Base-by-base conservation (phyloP, 164 flowering plant species). In the Magnolia officinalis region DNA sequence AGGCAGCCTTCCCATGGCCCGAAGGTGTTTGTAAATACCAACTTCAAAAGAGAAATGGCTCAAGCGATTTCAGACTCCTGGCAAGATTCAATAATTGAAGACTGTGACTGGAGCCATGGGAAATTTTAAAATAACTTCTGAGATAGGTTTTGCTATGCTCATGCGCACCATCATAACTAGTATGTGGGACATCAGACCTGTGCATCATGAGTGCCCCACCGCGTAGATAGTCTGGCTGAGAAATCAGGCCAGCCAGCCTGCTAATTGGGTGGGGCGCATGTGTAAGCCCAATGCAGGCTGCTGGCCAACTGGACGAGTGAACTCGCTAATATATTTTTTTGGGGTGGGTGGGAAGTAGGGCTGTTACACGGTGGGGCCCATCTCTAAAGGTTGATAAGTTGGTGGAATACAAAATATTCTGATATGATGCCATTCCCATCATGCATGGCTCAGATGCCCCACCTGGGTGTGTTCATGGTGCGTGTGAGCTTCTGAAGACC, bases 11-110 rank as follows among this genome's bases (percentile, higher is more conserved):
- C 70, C 24, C 9, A 50, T 29, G 71, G 37, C 49, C 31, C 8
- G 1, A n/a, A 23, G 64, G 70, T 63, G 67, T 23, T 67, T 72
- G 80, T 67, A 80, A 74, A 77, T 75, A 71, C 76, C 45, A 24
- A 50, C 11, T 23, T 70, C 74, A 69, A 55, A 49, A 20, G 52
- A 52, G 13, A 14, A 37, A 16, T 29, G 13, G 18, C 18, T 55
- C 61, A 55, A 55, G 61, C 61, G 18, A 55, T 11, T 55, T 55
- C 61, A 55, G 61, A 16, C 61, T 9, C 61, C 61, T 55, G 18
- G 61, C 61, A 55, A 55, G 71, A 31, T 24, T 66, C 14, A 68
- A 29, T 68, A 29, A 29, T 68, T 68, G 9, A 68, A 68, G 71
- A 37, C 71, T 24, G 18, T 55, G 61, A 55, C 18, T 55, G 61